Conservation (phyloP, 305 asterid species). For the Euphrasia arctica region DNA sequence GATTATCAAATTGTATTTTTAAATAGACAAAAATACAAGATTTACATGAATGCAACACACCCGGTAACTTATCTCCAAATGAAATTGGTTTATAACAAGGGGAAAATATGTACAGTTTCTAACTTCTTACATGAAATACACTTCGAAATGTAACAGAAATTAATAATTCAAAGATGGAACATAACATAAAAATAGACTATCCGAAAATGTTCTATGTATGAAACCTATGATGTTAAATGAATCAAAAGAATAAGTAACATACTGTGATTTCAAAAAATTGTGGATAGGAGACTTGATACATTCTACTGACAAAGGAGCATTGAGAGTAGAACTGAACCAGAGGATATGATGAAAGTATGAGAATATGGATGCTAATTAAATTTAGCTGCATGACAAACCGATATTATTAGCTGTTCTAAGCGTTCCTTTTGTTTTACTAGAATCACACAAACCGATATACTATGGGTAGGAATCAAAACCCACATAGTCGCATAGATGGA, state of each 20-base stretch:
- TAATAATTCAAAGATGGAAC: constrained; percentile 11
- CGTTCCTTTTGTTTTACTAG: background rate
- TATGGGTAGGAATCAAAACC: background rate
- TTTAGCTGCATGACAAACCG: background rate
- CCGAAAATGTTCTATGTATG: constrained; percentile 11
- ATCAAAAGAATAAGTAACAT: background rate
- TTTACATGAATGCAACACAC: constrained; percentile 19
- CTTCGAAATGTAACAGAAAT: constrained; percentile 17
- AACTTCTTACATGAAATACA: constrained; percentile 18
- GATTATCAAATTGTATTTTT: constrained; percentile 12
- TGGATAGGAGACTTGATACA: background rate
- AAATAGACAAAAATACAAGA: constrained; percentile 1
- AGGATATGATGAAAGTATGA: background rate
- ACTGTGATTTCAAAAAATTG: background rate
- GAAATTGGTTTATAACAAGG: constrained; percentile 19
- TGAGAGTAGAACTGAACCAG: background rate
- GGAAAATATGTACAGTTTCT: background rate
- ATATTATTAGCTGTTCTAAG: background rate
- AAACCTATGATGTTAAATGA: constrained; percentile 15
- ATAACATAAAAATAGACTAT: constrained; percentile 15
- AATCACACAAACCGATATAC: too few relatives aligned
- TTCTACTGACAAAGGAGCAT: background rate
- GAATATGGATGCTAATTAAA: background rate
- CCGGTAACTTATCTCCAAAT: constrained; percentile 22
- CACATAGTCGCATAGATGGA: background rate